phyloP scores from a whole-genome alignment of 805 yeast species.

The Candida ponderosae region DNA sequence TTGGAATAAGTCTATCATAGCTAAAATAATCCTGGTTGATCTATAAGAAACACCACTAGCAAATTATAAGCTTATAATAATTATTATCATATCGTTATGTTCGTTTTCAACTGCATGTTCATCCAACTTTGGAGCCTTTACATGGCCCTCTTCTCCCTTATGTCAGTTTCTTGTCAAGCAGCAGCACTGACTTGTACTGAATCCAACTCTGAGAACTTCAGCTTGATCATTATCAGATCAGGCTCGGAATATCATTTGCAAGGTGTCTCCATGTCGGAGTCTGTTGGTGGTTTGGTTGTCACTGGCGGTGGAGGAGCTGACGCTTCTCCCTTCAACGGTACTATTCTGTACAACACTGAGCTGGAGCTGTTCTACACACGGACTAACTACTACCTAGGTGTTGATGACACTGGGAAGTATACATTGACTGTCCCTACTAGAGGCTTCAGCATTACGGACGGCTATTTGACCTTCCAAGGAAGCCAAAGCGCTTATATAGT shows the following conservation, averaged over 20 bases:
- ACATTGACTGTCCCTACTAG: not conserved
- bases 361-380: not conserved
- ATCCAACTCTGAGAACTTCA: not conserved
- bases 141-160: no score
- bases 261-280: not conserved
- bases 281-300: conserved; percentile 5
- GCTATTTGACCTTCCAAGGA: not conserved
- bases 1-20: no score
- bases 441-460: not conserved
- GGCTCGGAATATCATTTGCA: not conserved
- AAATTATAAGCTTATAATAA: no score
- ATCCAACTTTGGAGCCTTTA: no score
- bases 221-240: not conserved
- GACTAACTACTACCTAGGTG: not conserved
- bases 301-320: conserved; percentile 3
- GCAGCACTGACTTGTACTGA: no score
- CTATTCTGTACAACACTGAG: not conserved
- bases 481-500: not conserved
- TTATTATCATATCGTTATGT: no score
- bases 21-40: no score
- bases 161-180: no score
- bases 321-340: not conserved
- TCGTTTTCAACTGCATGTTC: no score
- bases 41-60: no score
- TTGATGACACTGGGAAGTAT: not conserved